A percentile compares a stretch with the other conserved stretches of the same genome.
Conservation (phyloP, 2,329 filamentous ascomycete species). For the Coniochaeta prunicola region DNA sequence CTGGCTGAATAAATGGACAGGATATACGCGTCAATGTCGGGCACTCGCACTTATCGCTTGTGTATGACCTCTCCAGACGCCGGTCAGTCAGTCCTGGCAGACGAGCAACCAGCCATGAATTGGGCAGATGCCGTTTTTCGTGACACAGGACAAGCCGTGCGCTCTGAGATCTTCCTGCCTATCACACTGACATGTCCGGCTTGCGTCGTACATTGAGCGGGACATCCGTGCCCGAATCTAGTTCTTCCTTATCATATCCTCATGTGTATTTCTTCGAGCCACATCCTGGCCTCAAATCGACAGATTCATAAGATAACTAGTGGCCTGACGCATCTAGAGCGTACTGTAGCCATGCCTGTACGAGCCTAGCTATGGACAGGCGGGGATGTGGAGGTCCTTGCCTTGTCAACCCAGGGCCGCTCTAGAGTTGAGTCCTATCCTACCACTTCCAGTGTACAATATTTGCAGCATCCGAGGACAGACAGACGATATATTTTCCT, state of each 20-base stretch:
- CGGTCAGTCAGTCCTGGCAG: background rate
- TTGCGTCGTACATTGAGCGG: background rate
- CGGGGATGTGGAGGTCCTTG: no score
- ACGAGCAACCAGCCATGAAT: background rate
- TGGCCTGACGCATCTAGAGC: no score
- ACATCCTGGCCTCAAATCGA: background rate
- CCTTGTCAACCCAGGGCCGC: background rate
- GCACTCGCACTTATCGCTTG: background rate
- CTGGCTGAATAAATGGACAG: background rate
- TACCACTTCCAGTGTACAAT: background rate
- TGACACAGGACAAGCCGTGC: background rate
- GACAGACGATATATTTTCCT: no score
- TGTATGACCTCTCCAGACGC: background rate
- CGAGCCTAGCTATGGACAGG: no score
- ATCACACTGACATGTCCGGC: background rate
- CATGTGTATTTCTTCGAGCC: background rate
- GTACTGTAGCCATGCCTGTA: no score
- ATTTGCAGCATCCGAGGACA: no score
- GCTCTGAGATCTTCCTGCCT: background rate
- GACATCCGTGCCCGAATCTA: background rate
- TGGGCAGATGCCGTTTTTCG: background rate
- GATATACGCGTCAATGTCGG: background rate
- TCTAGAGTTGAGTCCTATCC: background rate
- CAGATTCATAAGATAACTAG: background rate
- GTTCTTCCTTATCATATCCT: background rate